A percentile compares a stretch with the other conserved stretches of the same genome.
Evolutionary conservation across 768 basidiomycete genomes (phyloP).

Genomic region (Cytidiella melzeri): DNA sequence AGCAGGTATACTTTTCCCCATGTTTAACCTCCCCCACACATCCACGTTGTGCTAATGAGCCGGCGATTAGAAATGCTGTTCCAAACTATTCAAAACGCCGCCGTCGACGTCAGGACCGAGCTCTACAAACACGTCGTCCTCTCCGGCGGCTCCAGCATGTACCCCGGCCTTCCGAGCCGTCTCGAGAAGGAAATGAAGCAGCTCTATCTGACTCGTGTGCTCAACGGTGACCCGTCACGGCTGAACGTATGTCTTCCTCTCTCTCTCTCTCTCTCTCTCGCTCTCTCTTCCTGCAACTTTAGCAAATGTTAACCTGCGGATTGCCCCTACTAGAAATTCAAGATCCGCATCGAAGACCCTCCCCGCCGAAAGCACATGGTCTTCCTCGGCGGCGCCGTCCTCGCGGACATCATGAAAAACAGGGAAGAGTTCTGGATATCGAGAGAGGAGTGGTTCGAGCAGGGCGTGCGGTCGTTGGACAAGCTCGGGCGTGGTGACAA

Average conservation of each 20-base stretch:
- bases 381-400: constrained; percentile 96
- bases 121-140: constrained; percentile 98
- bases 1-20: constrained; percentile 51
- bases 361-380: constrained; percentile 99
- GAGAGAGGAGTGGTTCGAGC: constrained; percentile 91
- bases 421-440: constrained; percentile 95
- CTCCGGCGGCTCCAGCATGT: constrained; percentile 98
- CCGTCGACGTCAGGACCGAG: constrained; percentile 84
- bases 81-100: constrained; percentile 88
- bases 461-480: constrained; percentile 75
- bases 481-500: constrained; percentile 73
- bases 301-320: too few species aligned
- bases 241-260: constrained; percentile 64
- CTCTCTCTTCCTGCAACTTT: neutral
- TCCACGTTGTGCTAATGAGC: neutral
- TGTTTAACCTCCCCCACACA: neutral
- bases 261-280: neutral
- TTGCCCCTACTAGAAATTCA: constrained; percentile 76
- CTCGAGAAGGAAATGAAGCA: constrained; percentile 99
- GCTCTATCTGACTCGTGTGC: constrained; percentile 88
- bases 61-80: constrained; percentile 79
- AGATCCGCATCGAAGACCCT: constrained; percentile 97
- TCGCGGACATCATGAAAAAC: constrained; percentile 97
- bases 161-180: constrained; percentile 93
- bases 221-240: constrained; percentile 75